Base-by-base conservation (phyloP, 768 basidiomycete genomes). In the Rhodosporidiobolus odoratus region DNA sequence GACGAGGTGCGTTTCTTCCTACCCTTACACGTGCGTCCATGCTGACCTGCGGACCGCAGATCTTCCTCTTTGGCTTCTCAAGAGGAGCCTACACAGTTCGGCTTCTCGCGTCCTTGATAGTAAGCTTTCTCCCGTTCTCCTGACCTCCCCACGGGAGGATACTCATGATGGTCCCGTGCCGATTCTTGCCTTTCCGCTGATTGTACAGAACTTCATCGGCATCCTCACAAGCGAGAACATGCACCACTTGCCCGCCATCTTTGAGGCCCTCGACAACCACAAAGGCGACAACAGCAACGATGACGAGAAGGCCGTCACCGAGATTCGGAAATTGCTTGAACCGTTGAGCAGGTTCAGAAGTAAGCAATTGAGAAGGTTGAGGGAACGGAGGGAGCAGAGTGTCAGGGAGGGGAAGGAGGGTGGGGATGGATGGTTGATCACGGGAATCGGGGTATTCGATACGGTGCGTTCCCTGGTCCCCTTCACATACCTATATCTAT, bases 1-100 rank as follows among this genome's bases (percentile, higher is more conserved):
- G 69, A 70, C 45, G 69, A 70, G 62, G 68, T 65, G 40, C 34
- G 68, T 15, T 37, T 38, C 58, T 23, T n/a, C 52, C 32, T 5
- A 1, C 23, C 4, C 56, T 38, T 4, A 4, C 21, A 9, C 35
- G 15, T 15, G 12, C 37, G 37, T 15, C 2, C 12, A 40, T 12
- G n/a, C 58, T 58, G 38, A 41, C 17, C 50, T 2, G n/a, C 52
- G 19, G 10, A 7, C 41, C 59, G 15, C 53, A 75, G 62, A 66
- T 75, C 41, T 71, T 62, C 32, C 57, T 76, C 53, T 69, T 76
- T 30, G 76, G 76, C 19, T 76, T 69, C 62, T 75, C 74, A 1
- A 58, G 76, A 2, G 76, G 76, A 25, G 76, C 76, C 9, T 76
- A 75, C 69, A 75, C 62, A 16, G 76, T 68, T 17, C 68, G 76